Evolutionary conservation across 164 flowering plant genomes (phyloP), one percentile per base, ranked within the genome.

Genomic region (Magnolia changhungtana): DNA sequence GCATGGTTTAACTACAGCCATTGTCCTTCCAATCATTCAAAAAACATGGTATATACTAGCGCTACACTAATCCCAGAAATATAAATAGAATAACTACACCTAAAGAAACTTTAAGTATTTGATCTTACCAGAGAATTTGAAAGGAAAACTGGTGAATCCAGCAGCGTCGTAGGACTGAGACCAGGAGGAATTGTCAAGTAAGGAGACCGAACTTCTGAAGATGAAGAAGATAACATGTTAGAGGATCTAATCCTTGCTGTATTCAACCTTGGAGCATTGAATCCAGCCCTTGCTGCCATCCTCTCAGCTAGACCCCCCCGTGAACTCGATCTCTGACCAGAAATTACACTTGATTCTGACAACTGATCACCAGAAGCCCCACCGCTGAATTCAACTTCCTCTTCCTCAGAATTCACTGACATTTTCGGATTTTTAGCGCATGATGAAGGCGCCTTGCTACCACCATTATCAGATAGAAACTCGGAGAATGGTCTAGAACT

Each of bases 121-220:
- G 13, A 52, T 2, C 93, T 86, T 80, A 92, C 97, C 95, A 87
- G 82, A 16, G 97, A 86, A 86, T 89, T 92, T 19, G 95, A 87
- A 76, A 92, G 90, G 81, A 92, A 91, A 81, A 91, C 96, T 0
- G 97, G 98, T 55, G 98, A 94, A 45, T 94, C 98, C 37, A 94
- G 86, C 83, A 94, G 83, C 11, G 89, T 81, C 0, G 97, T 90
- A 2, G 98, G 98, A 76, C 96, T 92, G 67, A 92, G 91, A 75
- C 95, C 97, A 23, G 96, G 90, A 13, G 98, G 88, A 74, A 94
- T 88, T 18, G 93, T 91, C 80, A 92, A 74, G 80, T 85, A 89
- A 81, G 96, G 92, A 80, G 94, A 91, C 63, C 71, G 86, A 58
- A 80, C 76, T 76, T 86, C 91, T 52, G 71, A 20, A 3, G 71